Evolutionary conservation across 306 rosid species (phyloP).

Genomic region (Ormosia emarginata): DNA sequence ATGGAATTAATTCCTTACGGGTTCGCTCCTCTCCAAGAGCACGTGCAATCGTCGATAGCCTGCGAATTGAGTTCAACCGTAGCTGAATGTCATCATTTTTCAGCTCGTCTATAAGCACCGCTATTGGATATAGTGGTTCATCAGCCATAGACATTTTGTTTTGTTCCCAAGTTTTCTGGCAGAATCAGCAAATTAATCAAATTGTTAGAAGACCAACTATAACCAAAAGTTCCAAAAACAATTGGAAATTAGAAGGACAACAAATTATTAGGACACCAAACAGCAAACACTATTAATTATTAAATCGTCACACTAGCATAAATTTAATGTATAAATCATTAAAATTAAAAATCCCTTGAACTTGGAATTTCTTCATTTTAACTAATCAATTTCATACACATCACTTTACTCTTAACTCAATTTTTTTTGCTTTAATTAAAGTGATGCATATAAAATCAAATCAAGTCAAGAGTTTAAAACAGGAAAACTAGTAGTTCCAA

Average conservation of each 20-base stretch:
- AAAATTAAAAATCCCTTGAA: neutral
- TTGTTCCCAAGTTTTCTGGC: conserved; percentile 31
- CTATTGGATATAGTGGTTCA: conserved; percentile 95
- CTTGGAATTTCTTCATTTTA: neutral
- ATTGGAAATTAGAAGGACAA: neutral
- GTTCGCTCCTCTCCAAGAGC: conserved; percentile 98
- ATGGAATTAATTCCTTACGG: conserved; percentile 85
- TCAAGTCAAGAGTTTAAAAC: neutral
- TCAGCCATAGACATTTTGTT: conserved; percentile 58
- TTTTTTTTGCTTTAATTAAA: neutral
- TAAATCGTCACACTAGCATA: neutral
- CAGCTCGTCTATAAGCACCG: conserved; percentile 91
- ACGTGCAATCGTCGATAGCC: conserved; percentile 94
- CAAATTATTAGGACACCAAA: neutral
- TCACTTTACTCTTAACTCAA: neutral
- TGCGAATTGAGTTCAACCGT: conserved; percentile 86
- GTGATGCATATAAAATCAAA: neutral
- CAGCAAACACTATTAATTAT: neutral
- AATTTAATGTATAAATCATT: neutral
- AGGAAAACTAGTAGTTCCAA: neutral
- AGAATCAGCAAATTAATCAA: conserved; percentile 25
- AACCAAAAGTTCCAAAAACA: neutral
- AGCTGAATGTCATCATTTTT: conserved; percentile 94
- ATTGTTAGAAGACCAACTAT: neutral
- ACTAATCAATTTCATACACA: neutral